Base-by-base conservation (phyloP, 192 early-diverging fungal species). In the Coemansia javaensis region DNA sequence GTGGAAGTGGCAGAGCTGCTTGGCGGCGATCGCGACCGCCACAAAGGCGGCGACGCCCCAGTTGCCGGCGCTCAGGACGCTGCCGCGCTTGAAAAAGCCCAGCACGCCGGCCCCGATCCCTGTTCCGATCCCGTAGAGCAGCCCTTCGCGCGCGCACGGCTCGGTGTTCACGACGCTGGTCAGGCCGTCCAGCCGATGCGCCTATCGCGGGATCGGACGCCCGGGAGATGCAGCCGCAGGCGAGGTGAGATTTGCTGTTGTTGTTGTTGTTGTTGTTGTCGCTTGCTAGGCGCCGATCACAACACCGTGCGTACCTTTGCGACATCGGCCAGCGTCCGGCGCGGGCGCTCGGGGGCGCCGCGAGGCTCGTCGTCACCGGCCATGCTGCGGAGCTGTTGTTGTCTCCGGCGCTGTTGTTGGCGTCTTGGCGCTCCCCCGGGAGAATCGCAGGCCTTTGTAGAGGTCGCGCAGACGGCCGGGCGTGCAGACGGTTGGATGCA, bases 131-230 rank as follows among this genome's bases (percentile, higher is more conserved):
- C 70, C 70, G 41, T 74, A 74, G 25, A 74, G 28, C n/a, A 60
- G 40, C 12, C 70, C 70, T 33, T 74, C 70, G 45, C 63, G 70
- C 14, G 70, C 70, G 17, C 70, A 74, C 16, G 70, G 63, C 47
- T 56, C 53, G 9, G 23, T 47, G 10, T 41, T 40, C n/a, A 64
- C 23, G 21, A 53, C 38, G 27, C 33, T 47, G 22, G 7, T 50
- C 32, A 74, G 22, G 45, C 56, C 55, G 9, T 45, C 42, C 15
- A 57, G 42, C 0, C 37, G 38, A 43, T 74, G 70, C 11, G 70
- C 70, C 70, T 74, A 74, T n/a, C n/a, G n/a, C n/a, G n/a, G n/a
- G n/a, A n/a, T n/a, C n/a, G n/a, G n/a, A n/a, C n/a, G n/a, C n/a
- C n/a, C n/a, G n/a, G n/a, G n/a, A n/a, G n/a, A n/a, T 37, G 36